These are phyloP conservation scores for Adansonia gregorii DNA, from an alignment of 441 rosid species.

Conservation along the genomic window DNA sequence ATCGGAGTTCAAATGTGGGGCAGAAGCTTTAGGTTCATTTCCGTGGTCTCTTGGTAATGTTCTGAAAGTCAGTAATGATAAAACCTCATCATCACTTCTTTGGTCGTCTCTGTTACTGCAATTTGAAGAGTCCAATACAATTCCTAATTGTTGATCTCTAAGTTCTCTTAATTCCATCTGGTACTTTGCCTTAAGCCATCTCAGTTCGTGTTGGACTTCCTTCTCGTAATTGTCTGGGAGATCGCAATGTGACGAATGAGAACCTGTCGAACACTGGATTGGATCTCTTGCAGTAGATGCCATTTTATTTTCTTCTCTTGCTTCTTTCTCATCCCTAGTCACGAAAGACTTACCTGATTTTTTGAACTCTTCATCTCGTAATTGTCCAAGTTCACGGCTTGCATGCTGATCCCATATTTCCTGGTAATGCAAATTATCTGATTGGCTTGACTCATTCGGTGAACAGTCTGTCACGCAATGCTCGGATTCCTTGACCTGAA, in stretches of 20 bases:
- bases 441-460: conserved; percentile 34
- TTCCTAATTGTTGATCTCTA: conserved; percentile 51
- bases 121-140: conserved; percentile 31
- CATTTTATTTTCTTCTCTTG: conserved; percentile 34
- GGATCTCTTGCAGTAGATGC: conserved; percentile 33
- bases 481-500: conserved; percentile 51
- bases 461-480: conserved; percentile 38
- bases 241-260: conserved; percentile 41
- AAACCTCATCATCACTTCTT: conserved; percentile 22
- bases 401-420: conserved; percentile 79
- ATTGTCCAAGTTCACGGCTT: conserved; percentile 71
- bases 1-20: conserved; percentile 28
- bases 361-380: conserved; percentile 71
- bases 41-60: conserved; percentile 29
- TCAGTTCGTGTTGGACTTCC: conserved; percentile 55
- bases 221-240: conserved; percentile 43
- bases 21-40: conserved; percentile 24
- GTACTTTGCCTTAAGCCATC: conserved; percentile 78
- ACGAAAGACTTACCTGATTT: conserved; percentile 39
- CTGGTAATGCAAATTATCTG: conserved; percentile 44
- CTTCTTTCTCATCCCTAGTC: conserved; percentile 29
- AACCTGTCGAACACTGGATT: conserved; percentile 34
- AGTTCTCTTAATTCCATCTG: conserved; percentile 55
- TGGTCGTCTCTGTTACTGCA: conserved; percentile 25
- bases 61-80: conserved; percentile 14